phyloP scores from a whole-genome alignment of 2,329 filamentous ascomycete species.

The Verticillium tricorpus region DNA sequence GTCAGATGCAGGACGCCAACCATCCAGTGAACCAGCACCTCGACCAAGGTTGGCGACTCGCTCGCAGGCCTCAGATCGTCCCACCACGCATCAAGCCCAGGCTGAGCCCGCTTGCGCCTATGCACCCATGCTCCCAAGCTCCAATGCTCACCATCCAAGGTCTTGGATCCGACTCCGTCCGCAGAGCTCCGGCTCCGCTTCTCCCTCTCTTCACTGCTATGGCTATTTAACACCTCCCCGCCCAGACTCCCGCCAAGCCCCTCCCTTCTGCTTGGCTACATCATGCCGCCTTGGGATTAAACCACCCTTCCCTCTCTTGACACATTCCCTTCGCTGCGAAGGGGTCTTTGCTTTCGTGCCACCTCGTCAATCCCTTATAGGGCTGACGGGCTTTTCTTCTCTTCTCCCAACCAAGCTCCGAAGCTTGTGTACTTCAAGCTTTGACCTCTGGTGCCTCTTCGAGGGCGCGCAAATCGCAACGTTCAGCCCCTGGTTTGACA shows the following conservation, averaged over 20 bases:
- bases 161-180: neutral
- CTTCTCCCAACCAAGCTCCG: neutral
- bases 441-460: neutral
- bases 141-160: neutral
- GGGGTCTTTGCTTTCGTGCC: neutral
- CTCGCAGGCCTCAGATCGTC: neutral
- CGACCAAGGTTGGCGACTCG: neutral
- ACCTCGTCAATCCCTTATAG: neutral
- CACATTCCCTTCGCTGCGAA: neutral
- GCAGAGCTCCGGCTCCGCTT: neutral
- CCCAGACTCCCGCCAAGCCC: neutral
- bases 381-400: neutral
- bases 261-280: neutral
- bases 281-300: neutral
- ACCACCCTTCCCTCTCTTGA: neutral
- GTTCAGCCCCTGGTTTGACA: neutral
- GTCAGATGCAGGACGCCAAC: neutral
- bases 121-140: neutral
- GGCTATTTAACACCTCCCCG: neutral
- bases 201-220: neutral
- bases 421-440: neutral
- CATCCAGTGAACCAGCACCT: neutral
- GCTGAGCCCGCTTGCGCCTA: neutral
- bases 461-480: too few relatives aligned
- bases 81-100: neutral